These are phyloP conservation scores for Tetrapisispora taiwanensis DNA, from an alignment of 805 yeast species.

Conservation along the genomic window DNA sequence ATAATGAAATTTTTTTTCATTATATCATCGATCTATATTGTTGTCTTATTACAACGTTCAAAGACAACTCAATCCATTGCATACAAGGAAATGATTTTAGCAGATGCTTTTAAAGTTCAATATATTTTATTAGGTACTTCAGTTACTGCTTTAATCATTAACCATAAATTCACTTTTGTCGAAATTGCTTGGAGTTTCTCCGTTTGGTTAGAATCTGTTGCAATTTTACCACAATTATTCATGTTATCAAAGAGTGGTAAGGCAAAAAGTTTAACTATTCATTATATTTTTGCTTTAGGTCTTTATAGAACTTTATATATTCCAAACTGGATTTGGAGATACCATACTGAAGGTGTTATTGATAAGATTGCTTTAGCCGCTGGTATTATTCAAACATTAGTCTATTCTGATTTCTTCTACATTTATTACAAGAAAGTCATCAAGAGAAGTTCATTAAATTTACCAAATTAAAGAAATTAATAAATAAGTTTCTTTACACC, in stretches of 20 bases:
- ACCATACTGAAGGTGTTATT: slow-evolving; percentile 44
- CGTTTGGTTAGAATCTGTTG: slow-evolving; percentile 85
- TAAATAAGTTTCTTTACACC: background rate
- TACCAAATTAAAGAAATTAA: slow-evolving; percentile 36
- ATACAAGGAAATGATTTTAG: slow-evolving; percentile 43
- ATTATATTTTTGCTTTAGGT: slow-evolving; percentile 91
- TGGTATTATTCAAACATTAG: slow-evolving; percentile 74
- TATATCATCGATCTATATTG: slow-evolving; percentile 61
- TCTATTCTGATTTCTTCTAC: slow-evolving; percentile 94
- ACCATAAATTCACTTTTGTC: slow-evolving; percentile 47
- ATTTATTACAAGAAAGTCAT: slow-evolving; percentile 75
- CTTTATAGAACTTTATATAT: slow-evolving; percentile 80
- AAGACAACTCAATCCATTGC: slow-evolving; percentile 41
- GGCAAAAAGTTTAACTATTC: slow-evolving; percentile 78
- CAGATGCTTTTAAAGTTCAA: slow-evolving; percentile 65
- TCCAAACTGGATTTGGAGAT: slow-evolving; percentile 93
- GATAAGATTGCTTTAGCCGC: slow-evolving; percentile 67
- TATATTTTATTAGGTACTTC: slow-evolving; percentile 59
- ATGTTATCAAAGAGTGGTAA: slow-evolving; percentile 83
- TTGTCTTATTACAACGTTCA: slow-evolving; percentile 50
- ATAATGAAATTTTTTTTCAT: slow-evolving; percentile 77
- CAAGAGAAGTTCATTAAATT: slow-evolving; percentile 64
- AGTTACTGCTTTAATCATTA: slow-evolving; percentile 51
- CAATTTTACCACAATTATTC: slow-evolving; percentile 86
- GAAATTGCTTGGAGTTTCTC: slow-evolving; percentile 83